These are phyloP conservation scores for Psophocarpus tetragonolobus DNA, from an alignment of 306 rosid species.

Conservation along the genomic window DNA sequence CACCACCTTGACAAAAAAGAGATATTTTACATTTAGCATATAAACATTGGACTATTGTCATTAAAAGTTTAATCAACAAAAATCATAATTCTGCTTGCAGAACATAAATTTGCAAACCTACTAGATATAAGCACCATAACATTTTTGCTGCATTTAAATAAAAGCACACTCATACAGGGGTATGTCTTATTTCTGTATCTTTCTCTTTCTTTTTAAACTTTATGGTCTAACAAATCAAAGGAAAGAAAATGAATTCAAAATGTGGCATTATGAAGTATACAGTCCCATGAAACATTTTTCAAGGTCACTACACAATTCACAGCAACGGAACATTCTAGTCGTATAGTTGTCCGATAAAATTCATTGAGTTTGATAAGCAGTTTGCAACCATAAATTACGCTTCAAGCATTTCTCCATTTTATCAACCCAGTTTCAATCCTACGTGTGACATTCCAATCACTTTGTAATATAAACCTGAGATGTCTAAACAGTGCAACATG, in stretches of 20 bases:
- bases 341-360: background rate
- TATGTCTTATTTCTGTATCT: background rate
- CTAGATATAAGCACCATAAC: background rate
- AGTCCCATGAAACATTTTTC: background rate
- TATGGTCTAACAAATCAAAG: background rate
- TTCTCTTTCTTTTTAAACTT: background rate
- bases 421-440: background rate
- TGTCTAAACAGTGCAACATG: background rate
- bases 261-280: background rate
- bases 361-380: background rate
- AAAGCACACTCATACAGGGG: background rate
- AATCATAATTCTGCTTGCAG: slow-evolving; percentile 1
- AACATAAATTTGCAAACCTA: background rate
- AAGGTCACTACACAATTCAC: slow-evolving; percentile 12
- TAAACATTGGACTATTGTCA: slow-evolving; percentile 13
- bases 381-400: background rate
- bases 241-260: background rate
- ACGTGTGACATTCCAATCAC: background rate
- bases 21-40: slow-evolving; percentile 1
- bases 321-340: background rate
- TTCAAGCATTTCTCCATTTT: background rate
- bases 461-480: background rate
- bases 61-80: slow-evolving; percentile 12
- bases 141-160: background rate
- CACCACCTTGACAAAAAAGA: slow-evolving; percentile 28